Base-by-base conservation (phyloP, 495 filamentous ascomycete genomes). In the Talaromyces nanjingensis region DNA sequence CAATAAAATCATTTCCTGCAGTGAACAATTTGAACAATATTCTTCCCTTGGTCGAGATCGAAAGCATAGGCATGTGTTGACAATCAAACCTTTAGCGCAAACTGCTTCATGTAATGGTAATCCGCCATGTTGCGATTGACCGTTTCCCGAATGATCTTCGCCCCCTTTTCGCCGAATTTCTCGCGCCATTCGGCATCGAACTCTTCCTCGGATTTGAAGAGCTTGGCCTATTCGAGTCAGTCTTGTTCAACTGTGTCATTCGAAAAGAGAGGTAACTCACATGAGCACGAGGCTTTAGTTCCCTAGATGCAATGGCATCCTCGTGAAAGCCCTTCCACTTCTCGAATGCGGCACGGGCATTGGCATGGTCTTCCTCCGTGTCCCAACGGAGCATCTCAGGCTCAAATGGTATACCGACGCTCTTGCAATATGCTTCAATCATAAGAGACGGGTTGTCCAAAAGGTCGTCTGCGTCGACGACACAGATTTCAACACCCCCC, bases 301-400 rank as follows among this genome's bases (percentile, higher is more conserved):
- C 85, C 58, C 79, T 87, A 65, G 89, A 93, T 59, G 88, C 77
- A 65, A 98, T 89, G 18, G 91, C 94, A 79, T 97, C 93, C 59
- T 98, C 89, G 70, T 98, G 94, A 73, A 97, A 98, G 0, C 93
- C 94, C 62, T 85, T 86, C 94, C 94, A 98, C 77, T 98, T 98
- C 77, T 91, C 90, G 77, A 98, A 98, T 20, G 83, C 82, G 61
- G 83, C 81, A 60, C 77, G 78, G 0, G 90, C 92, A 60, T 76
- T 69, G 58, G 75, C 60, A 63, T 93, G 85, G 53, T 87, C 86
- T 59, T 85, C 85, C 65, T 86, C 86, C 33, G 84, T 85, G 47
- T 89, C 87, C 94, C 94, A 98, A 24, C 75, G 76, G 62, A 98
- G 80, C 92, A 98, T 94, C 0, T 80, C 75, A 2, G 82, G 81